Conservation (phyloP, 331 rosid genomes). For the Arachis monticola region DNA sequence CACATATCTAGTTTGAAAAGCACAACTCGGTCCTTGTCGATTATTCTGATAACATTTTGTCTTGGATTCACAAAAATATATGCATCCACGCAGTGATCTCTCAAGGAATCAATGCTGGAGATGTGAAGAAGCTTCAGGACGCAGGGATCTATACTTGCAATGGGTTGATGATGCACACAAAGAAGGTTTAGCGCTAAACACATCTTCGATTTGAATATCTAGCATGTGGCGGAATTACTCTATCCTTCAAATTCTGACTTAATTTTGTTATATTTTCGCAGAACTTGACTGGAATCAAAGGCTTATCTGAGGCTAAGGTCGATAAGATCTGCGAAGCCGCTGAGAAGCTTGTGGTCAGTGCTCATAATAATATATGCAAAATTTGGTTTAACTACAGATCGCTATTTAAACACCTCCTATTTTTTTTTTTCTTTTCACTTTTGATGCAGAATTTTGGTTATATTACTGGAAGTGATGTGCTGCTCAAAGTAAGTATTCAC, state of each 20-base stretch:
- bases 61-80: slow-evolving; percentile 14
- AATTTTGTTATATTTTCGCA: slow-evolving; percentile 37
- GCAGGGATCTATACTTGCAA: slow-evolving; percentile 98
- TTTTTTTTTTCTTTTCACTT: not conserved
- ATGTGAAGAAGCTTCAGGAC: slow-evolving; percentile 96
- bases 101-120: slow-evolving; percentile 98
- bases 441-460: slow-evolving; percentile 80
- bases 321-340: slow-evolving; percentile 96
- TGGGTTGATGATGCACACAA: slow-evolving; percentile 98
- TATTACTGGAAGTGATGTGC: slow-evolving; percentile 87
- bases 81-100: slow-evolving; percentile 70
- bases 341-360: slow-evolving; percentile 81
- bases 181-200: slow-evolving; percentile 61
- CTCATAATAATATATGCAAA: slow-evolving; percentile 33
- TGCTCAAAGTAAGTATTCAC: slow-evolving; percentile 65
- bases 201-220: slow-evolving; percentile 16
- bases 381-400: not conserved
- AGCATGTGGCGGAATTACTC: slow-evolving; percentile 9
- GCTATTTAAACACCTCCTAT: slow-evolving; percentile 31
- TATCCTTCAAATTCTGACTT: not conserved
- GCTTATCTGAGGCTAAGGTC: slow-evolving; percentile 90
- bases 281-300: slow-evolving; percentile 91
- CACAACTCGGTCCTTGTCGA: not conserved
- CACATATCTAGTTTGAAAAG: slow-evolving; percentile 7
- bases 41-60: not conserved